These are phyloP conservation scores for Psilocybe subaeruginosa DNA, from an alignment of 768 basidiomycete genomes.

Conservation along the genomic window DNA sequence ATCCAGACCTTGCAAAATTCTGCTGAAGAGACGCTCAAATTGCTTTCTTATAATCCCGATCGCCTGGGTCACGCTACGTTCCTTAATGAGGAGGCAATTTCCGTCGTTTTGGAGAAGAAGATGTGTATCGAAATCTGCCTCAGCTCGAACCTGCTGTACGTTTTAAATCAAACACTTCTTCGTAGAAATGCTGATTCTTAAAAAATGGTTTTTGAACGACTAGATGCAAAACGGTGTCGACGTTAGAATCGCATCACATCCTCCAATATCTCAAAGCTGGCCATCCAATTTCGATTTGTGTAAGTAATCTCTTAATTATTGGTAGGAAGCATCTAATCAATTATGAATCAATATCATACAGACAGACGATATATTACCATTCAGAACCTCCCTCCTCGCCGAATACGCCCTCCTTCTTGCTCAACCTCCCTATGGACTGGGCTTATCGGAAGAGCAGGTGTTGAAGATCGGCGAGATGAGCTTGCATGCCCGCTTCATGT, in stretches of 20 bases:
- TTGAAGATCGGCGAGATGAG: constrained; percentile 61
- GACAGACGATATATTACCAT: constrained; percentile 85
- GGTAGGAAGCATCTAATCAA: background rate
- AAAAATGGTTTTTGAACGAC: background rate
- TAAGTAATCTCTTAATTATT: constrained; percentile 36
- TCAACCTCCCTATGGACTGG: constrained; percentile 69
- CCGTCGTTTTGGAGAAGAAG: constrained; percentile 52
- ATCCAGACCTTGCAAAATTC: constrained; percentile 50
- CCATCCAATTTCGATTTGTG: constrained; percentile 80
- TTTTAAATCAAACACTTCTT: constrained; percentile 3
- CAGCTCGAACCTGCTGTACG: constrained; percentile 76
- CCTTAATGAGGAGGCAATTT: constrained; percentile 61
- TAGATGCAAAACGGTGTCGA: constrained; percentile 71
- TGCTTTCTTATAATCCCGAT: constrained; percentile 66
- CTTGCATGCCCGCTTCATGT: constrained; percentile 44
- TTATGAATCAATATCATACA: constrained; percentile 28
- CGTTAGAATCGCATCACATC: constrained; percentile 75
- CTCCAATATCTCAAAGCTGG: constrained; percentile 59
- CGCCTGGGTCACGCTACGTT: constrained; percentile 85
- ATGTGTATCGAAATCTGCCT: constrained; percentile 82
- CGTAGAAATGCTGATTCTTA: background rate
- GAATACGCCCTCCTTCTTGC: constrained; percentile 86
- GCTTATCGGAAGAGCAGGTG: constrained; percentile 62
- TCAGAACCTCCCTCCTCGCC: constrained; percentile 70
- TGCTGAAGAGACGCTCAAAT: constrained; percentile 55